These are phyloP conservation scores for Grigorovia transvaalensis DNA, from an alignment of 805 yeast species.

Conservation along the genomic window DNA sequence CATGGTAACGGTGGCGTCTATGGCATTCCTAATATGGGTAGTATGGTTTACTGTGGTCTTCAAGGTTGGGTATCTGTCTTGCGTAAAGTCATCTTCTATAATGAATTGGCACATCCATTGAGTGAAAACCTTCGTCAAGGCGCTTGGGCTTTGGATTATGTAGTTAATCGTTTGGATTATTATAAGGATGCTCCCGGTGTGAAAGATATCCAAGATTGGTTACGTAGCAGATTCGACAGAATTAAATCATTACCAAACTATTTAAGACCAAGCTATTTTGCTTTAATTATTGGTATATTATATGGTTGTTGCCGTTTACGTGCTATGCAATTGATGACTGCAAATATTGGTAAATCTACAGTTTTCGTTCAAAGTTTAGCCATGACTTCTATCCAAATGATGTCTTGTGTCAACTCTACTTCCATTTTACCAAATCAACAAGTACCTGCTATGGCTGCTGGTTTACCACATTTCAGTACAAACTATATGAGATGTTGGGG, in stretches of 20 bases:
- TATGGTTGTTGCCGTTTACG: slow-evolving; percentile 71
- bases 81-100: slow-evolving; percentile 48
- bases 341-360: slow-evolving; percentile 48
- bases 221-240: slow-evolving; percentile 50
- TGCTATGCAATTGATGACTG: slow-evolving; percentile 48
- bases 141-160: slow-evolving; percentile 79
- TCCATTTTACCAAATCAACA: slow-evolving; percentile 56
- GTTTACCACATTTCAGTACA: slow-evolving; percentile 84
- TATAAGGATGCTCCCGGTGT: slow-evolving; percentile 41
- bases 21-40: slow-evolving; percentile 62
- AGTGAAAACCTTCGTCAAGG: slow-evolving; percentile 76
- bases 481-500: slow-evolving; percentile 99
- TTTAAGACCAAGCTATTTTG: slow-evolving; percentile 78
- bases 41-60: slow-evolving; percentile 75
- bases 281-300: slow-evolving; percentile 68
- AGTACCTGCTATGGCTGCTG: slow-evolving; percentile 84
- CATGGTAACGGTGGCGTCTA: slow-evolving; percentile 66
- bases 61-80: slow-evolving; percentile 84
- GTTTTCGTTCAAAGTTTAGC: slow-evolving; percentile 72
- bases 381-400: slow-evolving; percentile 78
- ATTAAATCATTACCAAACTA: slow-evolving; percentile 64
- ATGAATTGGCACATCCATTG: slow-evolving; percentile 76
- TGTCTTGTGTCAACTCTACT: slow-evolving; percentile 61
- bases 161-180: slow-evolving; percentile 49
- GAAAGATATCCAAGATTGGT: slow-evolving; percentile 55